Evolutionary conservation across 1,284 basidiomycete genomes (phyloP), one percentile per base, ranked within the genome.

Genomic region (Pseudozyma thailandica): DNA sequence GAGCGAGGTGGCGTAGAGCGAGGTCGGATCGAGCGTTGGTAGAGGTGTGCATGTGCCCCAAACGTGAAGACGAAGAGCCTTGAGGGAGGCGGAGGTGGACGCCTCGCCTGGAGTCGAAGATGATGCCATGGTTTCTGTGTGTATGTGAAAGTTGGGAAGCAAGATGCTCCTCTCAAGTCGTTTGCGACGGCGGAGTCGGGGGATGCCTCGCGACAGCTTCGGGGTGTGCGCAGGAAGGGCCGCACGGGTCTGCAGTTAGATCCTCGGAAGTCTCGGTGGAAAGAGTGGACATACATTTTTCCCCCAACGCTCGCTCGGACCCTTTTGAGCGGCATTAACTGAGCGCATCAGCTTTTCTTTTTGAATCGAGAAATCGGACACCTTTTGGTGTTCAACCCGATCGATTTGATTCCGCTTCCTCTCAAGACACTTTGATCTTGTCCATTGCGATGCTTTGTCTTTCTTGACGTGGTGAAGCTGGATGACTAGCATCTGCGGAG

Each of bases 1-100:
- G 16, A 79, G 54, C 9, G 77, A 61, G 1, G 64, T 53, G 6
- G 65, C 73, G 57, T 79, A 79, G 27, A 79, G 69, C 18, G 64
- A 72, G 20, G 63, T 53, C 4, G 77, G 75, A 39, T 79, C 77
- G 33, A 76, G 64, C 0, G 68, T 59, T 9, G 77, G 77, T 13
- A 79, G 43, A 8, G 57, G n/a, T 0, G 60, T 12, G 6, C 51
- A 37, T 6, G 47, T 37, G 31, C 71, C 71, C 71, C 71, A 73
- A 8, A 73, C 50, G 46, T 65, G 58, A 4, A 73, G 50, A 15
- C 71, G 56, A 6, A 69, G 60, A 10, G 41, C 50, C 35, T 27
- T n/a, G 2, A 37, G 10, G 9, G 39, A 4, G 18, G 47, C 23
- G 1, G 56, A 54, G 26, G 51, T 49, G 2, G 55, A 51, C 6